Evolutionary conservation across 106 monocot species (phyloP), one percentile per base, ranked within the genome.

Genomic region (Dactylorhiza incarnata): DNA sequence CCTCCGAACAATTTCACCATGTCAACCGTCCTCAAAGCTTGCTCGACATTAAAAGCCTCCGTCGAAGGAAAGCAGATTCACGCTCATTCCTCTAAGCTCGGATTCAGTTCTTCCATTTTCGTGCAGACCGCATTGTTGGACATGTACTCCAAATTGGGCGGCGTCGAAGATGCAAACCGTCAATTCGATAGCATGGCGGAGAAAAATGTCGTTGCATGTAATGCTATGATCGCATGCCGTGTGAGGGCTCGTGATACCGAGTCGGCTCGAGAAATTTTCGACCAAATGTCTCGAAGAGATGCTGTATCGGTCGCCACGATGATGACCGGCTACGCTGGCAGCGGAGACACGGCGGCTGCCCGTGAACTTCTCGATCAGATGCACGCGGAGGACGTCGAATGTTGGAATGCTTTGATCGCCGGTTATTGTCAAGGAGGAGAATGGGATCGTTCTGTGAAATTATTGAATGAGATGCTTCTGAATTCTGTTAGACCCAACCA

Each of bases 21-120:
- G 23, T 87, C 81, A 59, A 74, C 87, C 69, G 84, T 84, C 5
- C 83, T 87, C 8, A 84, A 78, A 76, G 84, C 84, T 25, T 87
- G 87, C 66, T 82, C 84, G 11, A 68, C 69, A 73, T 17, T 76
- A 16, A 81, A 76, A 77, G 87, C 87, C 63, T 69, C 53, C 15
- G 1, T 7, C 14, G 81, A 87, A 87, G 87, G 87, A 23, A 74
- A 68, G 29, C 84, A 87, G 65, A 48, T 83, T 74, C 80, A 83
- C 51, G 73, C 62, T 73, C 76, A 77, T 74, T 74, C 72, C 47
- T 75, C 25, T 65, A 89, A 86, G 62, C 74, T 84, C 59, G 88
- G 88, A 51, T 80, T 80, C 25, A 44, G n/a, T 76, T 77, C 81
- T 59, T 83, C 77, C 13, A 14, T 53, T 73, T 85, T 81, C 78